Conservation (phyloP, 1,284 basidiomycete species). For the Kwoniella shivajii region DNA sequence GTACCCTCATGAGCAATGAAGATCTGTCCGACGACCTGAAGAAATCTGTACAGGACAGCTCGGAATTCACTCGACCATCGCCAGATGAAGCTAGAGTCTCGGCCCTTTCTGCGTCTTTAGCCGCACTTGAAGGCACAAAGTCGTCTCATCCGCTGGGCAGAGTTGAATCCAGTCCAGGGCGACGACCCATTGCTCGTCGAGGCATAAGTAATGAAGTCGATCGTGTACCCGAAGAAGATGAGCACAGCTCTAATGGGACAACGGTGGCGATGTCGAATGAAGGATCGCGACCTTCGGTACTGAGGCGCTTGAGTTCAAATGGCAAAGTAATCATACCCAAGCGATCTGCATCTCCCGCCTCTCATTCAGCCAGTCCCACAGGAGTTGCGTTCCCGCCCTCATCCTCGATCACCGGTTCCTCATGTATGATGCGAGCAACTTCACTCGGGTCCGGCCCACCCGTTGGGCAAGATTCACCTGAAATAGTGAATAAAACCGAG, state of each 20-base stretch:
- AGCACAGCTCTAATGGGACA: constrained; percentile 6
- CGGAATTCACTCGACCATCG: not conserved
- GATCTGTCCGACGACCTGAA: constrained; percentile 10
- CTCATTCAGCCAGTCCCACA: constrained; percentile 12
- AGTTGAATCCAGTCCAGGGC: constrained; percentile 10
- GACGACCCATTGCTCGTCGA: constrained; percentile 8
- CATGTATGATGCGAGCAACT: constrained; percentile 4
- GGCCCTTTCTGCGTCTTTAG: constrained; percentile 40
- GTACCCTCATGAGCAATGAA: constrained; percentile 31
- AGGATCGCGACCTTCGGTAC: constrained; percentile 13
- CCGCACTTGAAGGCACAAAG: constrained; percentile 36
- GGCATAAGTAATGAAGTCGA: constrained; percentile 28
- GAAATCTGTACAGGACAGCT: not conserved
- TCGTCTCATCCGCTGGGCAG: not conserved
- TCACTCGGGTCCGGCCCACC: constrained; percentile 3
- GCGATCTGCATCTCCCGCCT: constrained; percentile 35
- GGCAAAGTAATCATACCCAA: constrained; percentile 45
- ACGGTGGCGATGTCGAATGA: not conserved
- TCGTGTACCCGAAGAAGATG: constrained; percentile 32
- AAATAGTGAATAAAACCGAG: constrained; percentile 16
- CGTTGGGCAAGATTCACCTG: not conserved
- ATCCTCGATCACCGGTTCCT: not conserved
- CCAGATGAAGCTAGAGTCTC: constrained; percentile 30
- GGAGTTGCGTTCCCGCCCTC: constrained; percentile 8
- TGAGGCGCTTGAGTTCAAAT: constrained; percentile 26